phyloP scores from a whole-genome alignment of 2,329 filamentous ascomycete genomes.

The Phoma herbarum region DNA sequence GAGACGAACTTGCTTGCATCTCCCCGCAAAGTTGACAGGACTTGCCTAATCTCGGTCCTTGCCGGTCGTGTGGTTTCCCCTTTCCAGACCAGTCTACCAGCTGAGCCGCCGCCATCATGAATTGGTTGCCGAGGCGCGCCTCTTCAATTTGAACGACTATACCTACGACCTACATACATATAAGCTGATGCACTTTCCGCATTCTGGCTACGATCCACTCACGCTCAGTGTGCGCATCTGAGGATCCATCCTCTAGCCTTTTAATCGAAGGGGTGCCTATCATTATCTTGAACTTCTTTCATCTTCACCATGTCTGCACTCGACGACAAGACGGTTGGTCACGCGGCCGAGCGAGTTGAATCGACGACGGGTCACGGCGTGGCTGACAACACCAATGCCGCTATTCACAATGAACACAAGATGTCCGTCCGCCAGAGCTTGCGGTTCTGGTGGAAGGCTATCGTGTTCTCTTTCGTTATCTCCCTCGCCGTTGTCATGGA shows the following conservation, averaged over 20 bases:
- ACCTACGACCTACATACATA: slow-evolving; percentile 15
- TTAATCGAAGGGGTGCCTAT: not conserved
- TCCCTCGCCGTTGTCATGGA: slow-evolving; percentile 90
- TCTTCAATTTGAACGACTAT: slow-evolving; percentile 11
- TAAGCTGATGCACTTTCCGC: slow-evolving; percentile 16
- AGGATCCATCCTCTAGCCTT: slow-evolving; percentile 6
- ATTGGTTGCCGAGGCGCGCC: slow-evolving; percentile 19
- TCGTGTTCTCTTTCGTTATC: slow-evolving; percentile 81
- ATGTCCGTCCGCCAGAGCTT: slow-evolving; percentile 73
- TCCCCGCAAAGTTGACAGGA: slow-evolving; percentile 31
- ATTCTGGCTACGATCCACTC: not conserved
- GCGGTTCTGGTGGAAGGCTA: slow-evolving; percentile 82
- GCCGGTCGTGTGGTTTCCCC: slow-evolving; percentile 23
- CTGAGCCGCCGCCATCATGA: slow-evolving; percentile 19
- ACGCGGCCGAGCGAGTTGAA: slow-evolving; percentile 33
- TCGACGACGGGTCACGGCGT: slow-evolving; percentile 23
- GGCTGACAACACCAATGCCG: slow-evolving; percentile 31
- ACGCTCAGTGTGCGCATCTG: slow-evolving; percentile 10
- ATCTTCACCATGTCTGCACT: slow-evolving; percentile 18
- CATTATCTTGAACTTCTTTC: slow-evolving; percentile 1
- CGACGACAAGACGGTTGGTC: slow-evolving; percentile 30
- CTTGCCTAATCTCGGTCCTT: slow-evolving; percentile 25
- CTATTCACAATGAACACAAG: slow-evolving; percentile 55
- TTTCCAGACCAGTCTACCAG: slow-evolving; percentile 24
- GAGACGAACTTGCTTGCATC: slow-evolving; percentile 21